A percentile compares a stretch with the other conserved stretches of the same genome.
phyloP scores from a whole-genome alignment of 2,329 filamentous ascomycete genomes.

The Monosporascus sp. region DNA sequence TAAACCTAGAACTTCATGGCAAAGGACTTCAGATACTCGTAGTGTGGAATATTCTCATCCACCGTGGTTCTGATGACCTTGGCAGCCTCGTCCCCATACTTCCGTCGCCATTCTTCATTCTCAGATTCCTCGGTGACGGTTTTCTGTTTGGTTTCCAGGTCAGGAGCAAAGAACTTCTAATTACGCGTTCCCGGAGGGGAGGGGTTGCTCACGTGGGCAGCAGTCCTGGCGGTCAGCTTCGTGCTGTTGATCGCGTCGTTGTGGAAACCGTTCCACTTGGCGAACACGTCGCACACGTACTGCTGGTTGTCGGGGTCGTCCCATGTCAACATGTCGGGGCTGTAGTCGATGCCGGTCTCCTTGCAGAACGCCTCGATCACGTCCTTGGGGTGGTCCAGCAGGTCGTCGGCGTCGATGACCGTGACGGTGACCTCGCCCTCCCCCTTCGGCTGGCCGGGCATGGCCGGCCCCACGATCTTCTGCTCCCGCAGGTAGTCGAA shows the following conservation, averaged over 20 bases:
- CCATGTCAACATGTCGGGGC: conserved; percentile 78
- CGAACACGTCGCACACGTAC: conserved; percentile 69
- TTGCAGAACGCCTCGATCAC: conserved; percentile 77
- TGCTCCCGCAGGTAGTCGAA: conserved; percentile 76
- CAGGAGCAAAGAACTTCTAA: conserved; percentile 15
- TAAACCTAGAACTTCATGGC: conserved; percentile 51
- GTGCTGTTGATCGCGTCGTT: conserved; percentile 86
- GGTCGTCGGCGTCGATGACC: conserved; percentile 87
- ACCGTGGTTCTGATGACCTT: conserved; percentile 66
- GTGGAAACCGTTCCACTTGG: conserved; percentile 97
- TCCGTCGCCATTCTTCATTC: conserved; percentile 65
- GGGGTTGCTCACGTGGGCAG: conserved; percentile 49
- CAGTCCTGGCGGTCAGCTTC: conserved; percentile 63
- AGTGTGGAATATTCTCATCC: conserved; percentile 65
- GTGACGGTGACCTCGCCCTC: conserved; percentile 59
- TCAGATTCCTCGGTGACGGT: conserved; percentile 60
- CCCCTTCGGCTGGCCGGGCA: conserved; percentile 39
- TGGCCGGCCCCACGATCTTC: conserved; percentile 63
- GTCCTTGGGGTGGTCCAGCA: conserved; percentile 76
- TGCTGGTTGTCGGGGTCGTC: conserved; percentile 65
- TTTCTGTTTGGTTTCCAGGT: conserved; percentile 42
- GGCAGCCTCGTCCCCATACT: conserved; percentile 67
- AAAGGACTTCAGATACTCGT: conserved; percentile 78
- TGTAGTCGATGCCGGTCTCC: conserved; percentile 72
- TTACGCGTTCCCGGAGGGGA: not conserved